These are phyloP conservation scores for Coprinopsis sp. DNA, from an alignment of 768 basidiomycete species.

Conservation along the genomic window DNA sequence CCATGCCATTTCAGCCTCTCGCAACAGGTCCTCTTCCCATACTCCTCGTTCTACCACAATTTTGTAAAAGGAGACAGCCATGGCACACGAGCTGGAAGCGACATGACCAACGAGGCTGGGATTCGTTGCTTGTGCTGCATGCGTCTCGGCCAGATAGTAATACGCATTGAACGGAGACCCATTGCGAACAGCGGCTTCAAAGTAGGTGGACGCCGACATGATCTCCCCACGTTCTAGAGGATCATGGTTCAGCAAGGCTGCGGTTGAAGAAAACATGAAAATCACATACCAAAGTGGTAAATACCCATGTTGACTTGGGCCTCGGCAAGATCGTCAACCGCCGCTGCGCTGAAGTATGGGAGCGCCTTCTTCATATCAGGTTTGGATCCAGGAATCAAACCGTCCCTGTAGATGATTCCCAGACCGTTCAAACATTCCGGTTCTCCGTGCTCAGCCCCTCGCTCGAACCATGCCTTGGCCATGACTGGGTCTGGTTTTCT, in stretches of 20 bases:
- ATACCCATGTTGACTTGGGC: constrained; percentile 91
- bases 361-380: constrained; percentile 62
- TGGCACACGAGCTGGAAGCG: constrained; percentile 74
- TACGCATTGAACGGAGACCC: constrained; percentile 95
- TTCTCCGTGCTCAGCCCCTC: constrained; percentile 77
- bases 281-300: constrained; percentile 43
- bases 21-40: constrained; percentile 77
- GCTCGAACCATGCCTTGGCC: constrained; percentile 93
- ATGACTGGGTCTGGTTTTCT: constrained; percentile 66
- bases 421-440: constrained; percentile 86
- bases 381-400: constrained; percentile 63
- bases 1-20: constrained; percentile 79
- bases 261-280: constrained; percentile 18
- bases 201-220: constrained; percentile 59
- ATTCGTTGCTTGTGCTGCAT: constrained; percentile 53
- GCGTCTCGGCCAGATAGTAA: constrained; percentile 86
- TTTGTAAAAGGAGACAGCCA: constrained; percentile 92
- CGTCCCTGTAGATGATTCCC: constrained; percentile 91
- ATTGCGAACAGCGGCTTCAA: constrained; percentile 79
- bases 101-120: constrained; percentile 40
- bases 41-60: constrained; percentile 85
- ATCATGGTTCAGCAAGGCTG: constrained; percentile 8
- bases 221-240: constrained; percentile 64
- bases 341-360: constrained; percentile 69
- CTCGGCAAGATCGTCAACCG: constrained; percentile 85